A percentile compares a stretch with the other conserved stretches of the same genome.
phyloP scores from a whole-genome alignment of 805 yeast species.

The Starmerella geochares region DNA sequence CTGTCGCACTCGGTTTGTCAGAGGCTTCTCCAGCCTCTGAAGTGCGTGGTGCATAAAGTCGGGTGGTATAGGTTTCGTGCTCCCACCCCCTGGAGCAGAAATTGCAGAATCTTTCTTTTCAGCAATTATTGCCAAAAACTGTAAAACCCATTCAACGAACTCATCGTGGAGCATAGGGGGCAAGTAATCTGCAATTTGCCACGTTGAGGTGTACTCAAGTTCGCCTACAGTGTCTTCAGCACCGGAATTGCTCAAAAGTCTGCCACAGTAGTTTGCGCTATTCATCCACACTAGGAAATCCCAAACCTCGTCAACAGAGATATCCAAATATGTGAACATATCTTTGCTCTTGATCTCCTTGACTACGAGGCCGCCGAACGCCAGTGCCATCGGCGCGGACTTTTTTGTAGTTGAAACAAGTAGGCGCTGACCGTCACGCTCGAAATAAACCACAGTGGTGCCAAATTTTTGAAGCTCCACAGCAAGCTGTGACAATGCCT shows the following conservation, averaged over 20 bases:
- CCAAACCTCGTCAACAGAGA: slow-evolving; percentile 72
- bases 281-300: slow-evolving; percentile 95
- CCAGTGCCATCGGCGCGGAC: slow-evolving; percentile 77
- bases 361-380: slow-evolving; percentile 75
- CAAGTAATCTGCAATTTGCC: slow-evolving; percentile 70
- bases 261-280: slow-evolving; percentile 74
- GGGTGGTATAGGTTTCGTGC: slow-evolving; percentile 7
- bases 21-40: slow-evolving; percentile 48
- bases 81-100: background rate
- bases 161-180: slow-evolving; percentile 71
- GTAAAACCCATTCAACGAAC: slow-evolving; percentile 76
- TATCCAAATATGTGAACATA: slow-evolving; percentile 69
- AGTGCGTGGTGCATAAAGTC: slow-evolving; percentile 30
- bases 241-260: slow-evolving; percentile 23
- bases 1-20: slow-evolving; percentile 55
- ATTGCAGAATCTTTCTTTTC: slow-evolving; percentile 31
- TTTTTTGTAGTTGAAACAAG: slow-evolving; percentile 64
- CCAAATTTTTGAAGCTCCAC: slow-evolving; percentile 73
- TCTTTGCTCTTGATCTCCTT: slow-evolving; percentile 72
- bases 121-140: slow-evolving; percentile 61
- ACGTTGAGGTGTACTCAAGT: slow-evolving; percentile 43
- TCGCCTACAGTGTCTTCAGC: slow-evolving; percentile 22
- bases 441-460: slow-evolving; percentile 66
- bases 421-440: slow-evolving; percentile 52
- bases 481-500: slow-evolving; percentile 67